Evolutionary conservation across 805 yeast species (phyloP).

Genomic region (Middelhovenomyces tepae): DNA sequence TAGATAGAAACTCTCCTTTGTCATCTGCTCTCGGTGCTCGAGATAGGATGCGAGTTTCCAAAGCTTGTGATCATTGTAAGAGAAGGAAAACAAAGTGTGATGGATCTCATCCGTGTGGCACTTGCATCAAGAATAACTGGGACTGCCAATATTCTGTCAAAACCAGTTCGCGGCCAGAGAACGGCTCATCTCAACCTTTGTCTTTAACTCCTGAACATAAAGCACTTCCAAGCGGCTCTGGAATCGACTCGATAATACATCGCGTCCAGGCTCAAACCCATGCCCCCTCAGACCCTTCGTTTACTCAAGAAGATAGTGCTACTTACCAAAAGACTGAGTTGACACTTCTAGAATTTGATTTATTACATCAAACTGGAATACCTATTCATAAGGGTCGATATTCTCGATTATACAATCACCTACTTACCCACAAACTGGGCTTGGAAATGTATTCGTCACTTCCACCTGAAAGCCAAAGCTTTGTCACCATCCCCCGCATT

Average conservation of each 20-base stretch:
- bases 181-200: too few relatives aligned
- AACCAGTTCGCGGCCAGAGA: too few relatives aligned
- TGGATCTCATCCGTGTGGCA: constrained; percentile 42
- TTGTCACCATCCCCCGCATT: constrained; percentile 40
- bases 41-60: constrained; percentile 34
- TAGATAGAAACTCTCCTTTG: too few relatives aligned
- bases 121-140: constrained; percentile 33
- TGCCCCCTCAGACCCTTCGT: too few relatives aligned
- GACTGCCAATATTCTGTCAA: constrained; percentile 19
- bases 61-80: constrained; percentile 51
- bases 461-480: constrained; percentile 12
- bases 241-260: too few relatives aligned
- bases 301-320: constrained; percentile 2
- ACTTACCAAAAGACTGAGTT: constrained; percentile 4
- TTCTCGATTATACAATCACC: constrained; percentile 11
- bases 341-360: constrained; percentile 1
- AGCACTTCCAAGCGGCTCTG: too few relatives aligned
- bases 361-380: constrained; percentile 8
- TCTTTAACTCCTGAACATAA: too few relatives aligned
- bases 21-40: too few relatives aligned
- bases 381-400: constrained; percentile 9
- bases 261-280: too few relatives aligned
- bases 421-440: constrained; percentile 16
- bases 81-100: constrained; percentile 50
- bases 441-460: constrained; percentile 10